A percentile compares a stretch with the other conserved stretches of the same genome.
These are phyloP conservation scores for Fistulinella cinereoalba DNA, from an alignment of 1,284 basidiomycete species.

Conservation along the genomic window DNA sequence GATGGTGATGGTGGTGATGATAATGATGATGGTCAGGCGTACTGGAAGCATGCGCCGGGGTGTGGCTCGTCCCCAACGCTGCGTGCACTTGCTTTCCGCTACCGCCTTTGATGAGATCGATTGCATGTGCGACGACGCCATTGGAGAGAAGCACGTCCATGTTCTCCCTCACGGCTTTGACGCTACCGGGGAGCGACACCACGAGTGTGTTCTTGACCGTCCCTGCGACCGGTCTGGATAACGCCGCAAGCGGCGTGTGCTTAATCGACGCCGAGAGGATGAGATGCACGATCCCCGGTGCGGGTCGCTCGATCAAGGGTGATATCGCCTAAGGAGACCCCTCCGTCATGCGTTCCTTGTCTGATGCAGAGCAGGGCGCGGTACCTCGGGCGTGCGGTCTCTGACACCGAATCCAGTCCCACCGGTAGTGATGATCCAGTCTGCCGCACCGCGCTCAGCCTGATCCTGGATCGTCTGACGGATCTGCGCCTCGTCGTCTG, in stretches of 20 bases:
- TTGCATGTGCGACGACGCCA: constrained; percentile 64
- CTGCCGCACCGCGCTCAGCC: constrained; percentile 45
- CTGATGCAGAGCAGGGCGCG: too few species aligned
- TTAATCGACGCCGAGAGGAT: constrained; percentile 65
- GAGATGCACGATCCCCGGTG: constrained; percentile 78
- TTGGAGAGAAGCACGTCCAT: constrained; percentile 57
- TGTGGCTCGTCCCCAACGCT: constrained; percentile 33
- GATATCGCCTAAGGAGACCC: constrained; percentile 71
- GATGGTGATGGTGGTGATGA: constrained; percentile 42
- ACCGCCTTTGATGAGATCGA: constrained; percentile 73
- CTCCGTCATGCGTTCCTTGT: too few species aligned
- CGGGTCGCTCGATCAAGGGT: constrained; percentile 69
- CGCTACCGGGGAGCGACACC: constrained; percentile 79
- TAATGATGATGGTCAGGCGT: constrained; percentile 36
- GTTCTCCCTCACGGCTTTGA: constrained; percentile 82
- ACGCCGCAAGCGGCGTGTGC: constrained; percentile 76
- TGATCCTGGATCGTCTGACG: constrained; percentile 46
- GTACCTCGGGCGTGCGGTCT: constrained; percentile 80
- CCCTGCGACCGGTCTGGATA: constrained; percentile 80
- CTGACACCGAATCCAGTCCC: constrained; percentile 83
- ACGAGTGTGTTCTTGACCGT: constrained; percentile 66
- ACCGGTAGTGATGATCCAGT: constrained; percentile 79
- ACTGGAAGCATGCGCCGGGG: constrained; percentile 5
- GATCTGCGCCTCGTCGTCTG: constrained; percentile 62
- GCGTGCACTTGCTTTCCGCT: constrained; percentile 61